Conservation (phyloP, 805 yeast genomes). For the Starmerella kuoi region DNA sequence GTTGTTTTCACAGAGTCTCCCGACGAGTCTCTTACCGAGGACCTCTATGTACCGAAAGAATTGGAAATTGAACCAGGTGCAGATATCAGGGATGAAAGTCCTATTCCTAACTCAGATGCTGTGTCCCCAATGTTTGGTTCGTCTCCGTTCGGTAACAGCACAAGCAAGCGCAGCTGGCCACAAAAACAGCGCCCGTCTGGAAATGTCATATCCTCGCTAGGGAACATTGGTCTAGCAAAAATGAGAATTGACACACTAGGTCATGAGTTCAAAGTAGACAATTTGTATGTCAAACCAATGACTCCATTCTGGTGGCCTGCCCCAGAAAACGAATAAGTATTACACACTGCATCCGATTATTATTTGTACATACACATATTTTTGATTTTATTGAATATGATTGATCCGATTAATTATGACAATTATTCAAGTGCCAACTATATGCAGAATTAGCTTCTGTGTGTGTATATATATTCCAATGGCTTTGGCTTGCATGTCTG, state of each 20-base stretch:
- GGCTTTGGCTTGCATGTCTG: too few relatives aligned
- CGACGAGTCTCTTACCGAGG: conserved; percentile 13
- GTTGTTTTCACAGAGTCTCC: conserved; percentile 32
- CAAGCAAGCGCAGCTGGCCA: not conserved
- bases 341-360: too few relatives aligned
- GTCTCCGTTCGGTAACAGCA: conserved; percentile 18
- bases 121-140: conserved; percentile 9
- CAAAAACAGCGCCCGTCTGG: conserved; percentile 41
- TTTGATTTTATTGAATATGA: too few relatives aligned
- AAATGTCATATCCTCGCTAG: conserved; percentile 42
- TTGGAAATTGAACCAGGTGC: conserved; percentile 9
- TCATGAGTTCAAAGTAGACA: conserved; percentile 18
- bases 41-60: conserved; percentile 15
- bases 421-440: too few relatives aligned
- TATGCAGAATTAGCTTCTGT: too few relatives aligned
- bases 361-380: too few relatives aligned
- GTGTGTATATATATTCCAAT: too few relatives aligned
- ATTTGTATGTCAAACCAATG: conserved; percentile 39
- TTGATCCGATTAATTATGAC: too few relatives aligned
- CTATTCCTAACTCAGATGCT: conserved; percentile 15
- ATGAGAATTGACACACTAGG: conserved; percentile 35
- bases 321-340: too few relatives aligned
- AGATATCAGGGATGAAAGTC: conserved; percentile 15
- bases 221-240: conserved; percentile 55
- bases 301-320: conserved; percentile 72